Base-by-base conservation (phyloP, 1,284 basidiomycete genomes). In the Cryptococcus sp. region DNA sequence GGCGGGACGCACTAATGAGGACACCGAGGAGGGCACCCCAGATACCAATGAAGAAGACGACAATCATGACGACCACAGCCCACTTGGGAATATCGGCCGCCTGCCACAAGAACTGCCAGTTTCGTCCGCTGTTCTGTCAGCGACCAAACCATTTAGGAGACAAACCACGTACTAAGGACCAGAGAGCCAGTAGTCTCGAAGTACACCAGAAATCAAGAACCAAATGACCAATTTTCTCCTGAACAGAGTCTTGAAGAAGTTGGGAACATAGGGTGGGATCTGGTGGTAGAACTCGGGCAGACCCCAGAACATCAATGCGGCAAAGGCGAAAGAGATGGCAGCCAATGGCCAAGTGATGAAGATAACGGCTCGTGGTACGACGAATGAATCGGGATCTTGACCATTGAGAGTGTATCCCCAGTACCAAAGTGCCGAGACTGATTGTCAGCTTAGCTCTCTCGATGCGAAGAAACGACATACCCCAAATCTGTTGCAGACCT, bases 161-260 rank as follows among this genome's bases (percentile, higher is more conserved):
- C 18, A 51, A 11, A 22, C 14, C 22, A 81, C 83, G 61, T 73
- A 88, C 87, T 62, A 77, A n/a, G 70, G 72, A 16, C 88, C 89
- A 64, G 88, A 91, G 55, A 94, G 76, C 91, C 91, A 94, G 76
- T 93, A 94, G 69, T 92, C 87, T 44, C 90, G 84, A 50, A 93
- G 78, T 47, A 93, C 78, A 75, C 92, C 91, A 1, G 91, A 87
- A 37, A 86, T 84, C 55, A 94, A 79, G 84, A 92, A 92, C 90
- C 91, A 93, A 32, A 93, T 78, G 16, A 94, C 91, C 48, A 93
- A 79, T 75, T 91, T 93, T 57, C 91, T 79, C 49, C 91, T 82
- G 79, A 92, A 86, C 39, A 94, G 78, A 3, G 91, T 92, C 75
- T 78, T 84, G 67, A 90, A 76, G 79, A 94, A 93, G 76, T 88